These are phyloP conservation scores for Isatis tinctoria DNA, from an alignment of 345 rosid genomes.

Conservation along the genomic window DNA sequence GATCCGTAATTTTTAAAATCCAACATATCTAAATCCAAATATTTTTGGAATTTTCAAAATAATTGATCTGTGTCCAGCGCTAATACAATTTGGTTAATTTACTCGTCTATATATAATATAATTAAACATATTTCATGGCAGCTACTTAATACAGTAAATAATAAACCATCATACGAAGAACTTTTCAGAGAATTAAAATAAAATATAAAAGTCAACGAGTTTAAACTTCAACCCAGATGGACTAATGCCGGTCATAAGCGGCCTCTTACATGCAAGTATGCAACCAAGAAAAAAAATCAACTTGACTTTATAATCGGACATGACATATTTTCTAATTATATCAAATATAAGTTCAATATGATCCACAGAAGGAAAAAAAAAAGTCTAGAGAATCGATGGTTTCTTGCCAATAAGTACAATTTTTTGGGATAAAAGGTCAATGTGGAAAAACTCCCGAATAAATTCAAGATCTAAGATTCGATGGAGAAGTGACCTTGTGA, in stretches of 20 bases:
- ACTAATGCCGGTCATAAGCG: constrained; percentile 9
- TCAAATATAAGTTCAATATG: background rate
- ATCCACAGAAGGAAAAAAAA: background rate
- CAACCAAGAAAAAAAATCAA: background rate
- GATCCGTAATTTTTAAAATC: no score
- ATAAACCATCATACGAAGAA: background rate
- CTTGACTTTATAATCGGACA: background rate
- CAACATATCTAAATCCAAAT: no score
- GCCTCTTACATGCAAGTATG: constrained; percentile 23
- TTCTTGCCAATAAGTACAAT: background rate
- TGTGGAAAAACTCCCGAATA: background rate
- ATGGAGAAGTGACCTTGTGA: constrained; percentile 2
- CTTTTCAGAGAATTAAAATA: background rate
- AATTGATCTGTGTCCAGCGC: no score
- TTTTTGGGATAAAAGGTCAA: constrained; percentile 1
- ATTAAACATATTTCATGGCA: no score
- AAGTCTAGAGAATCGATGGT: background rate
- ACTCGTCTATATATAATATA: no score
- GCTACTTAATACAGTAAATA: background rate
- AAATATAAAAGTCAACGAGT: background rate
- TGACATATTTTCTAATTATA: background rate
- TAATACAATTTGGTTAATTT: no score
- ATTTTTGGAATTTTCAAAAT: no score
- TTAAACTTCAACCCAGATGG: constrained; percentile 13
- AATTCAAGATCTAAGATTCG: constrained; percentile 15